Evolutionary conservation across 1,284 basidiomycete species (phyloP).

Genomic region (Coniophora puteana): DNA sequence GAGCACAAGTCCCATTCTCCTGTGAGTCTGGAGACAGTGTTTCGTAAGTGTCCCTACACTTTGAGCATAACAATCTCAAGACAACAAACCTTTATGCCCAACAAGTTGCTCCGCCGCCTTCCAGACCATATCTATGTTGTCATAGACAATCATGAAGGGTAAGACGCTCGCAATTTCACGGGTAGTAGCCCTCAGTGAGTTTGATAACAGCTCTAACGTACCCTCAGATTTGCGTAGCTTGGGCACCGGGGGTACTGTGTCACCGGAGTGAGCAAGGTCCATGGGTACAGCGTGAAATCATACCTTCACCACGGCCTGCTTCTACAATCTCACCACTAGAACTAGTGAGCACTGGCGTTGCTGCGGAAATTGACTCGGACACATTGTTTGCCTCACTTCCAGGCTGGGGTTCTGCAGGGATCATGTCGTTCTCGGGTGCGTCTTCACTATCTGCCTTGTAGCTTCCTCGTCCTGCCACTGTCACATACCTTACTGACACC

Average conservation of each 20-base stretch:
- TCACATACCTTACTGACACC: slow-evolving; percentile 24
- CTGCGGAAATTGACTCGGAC: too few relatives aligned
- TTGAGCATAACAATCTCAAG: not conserved
- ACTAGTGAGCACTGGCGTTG: too few relatives aligned
- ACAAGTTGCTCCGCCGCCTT: slow-evolving; percentile 29
- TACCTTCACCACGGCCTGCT: too few relatives aligned
- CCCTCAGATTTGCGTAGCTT: too few relatives aligned
- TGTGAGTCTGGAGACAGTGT: slow-evolving; percentile 19
- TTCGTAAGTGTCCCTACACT: not conserved
- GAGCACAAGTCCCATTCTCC: slow-evolving; percentile 29
- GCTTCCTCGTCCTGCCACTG: not conserved
- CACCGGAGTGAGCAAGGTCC: slow-evolving; percentile 2
- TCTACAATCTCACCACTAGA: too few relatives aligned
- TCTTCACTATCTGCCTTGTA: slow-evolving; percentile 8
- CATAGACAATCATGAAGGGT: slow-evolving; percentile 24
- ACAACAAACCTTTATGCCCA: slow-evolving; percentile 23
- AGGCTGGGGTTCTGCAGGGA: too few relatives aligned
- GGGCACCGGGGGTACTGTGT: not conserved
- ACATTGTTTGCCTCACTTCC: too few relatives aligned
- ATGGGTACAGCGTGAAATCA: too few relatives aligned
- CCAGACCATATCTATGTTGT: slow-evolving; percentile 34
- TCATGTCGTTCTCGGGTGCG: not conserved
- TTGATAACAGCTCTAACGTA: slow-evolving; percentile 17
- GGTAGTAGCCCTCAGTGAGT: slow-evolving; percentile 15
- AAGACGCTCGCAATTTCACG: slow-evolving; percentile 15